Conservation (phyloP, 1,139 yeast genomes). For the Groenewaldozyma sp. region DNA sequence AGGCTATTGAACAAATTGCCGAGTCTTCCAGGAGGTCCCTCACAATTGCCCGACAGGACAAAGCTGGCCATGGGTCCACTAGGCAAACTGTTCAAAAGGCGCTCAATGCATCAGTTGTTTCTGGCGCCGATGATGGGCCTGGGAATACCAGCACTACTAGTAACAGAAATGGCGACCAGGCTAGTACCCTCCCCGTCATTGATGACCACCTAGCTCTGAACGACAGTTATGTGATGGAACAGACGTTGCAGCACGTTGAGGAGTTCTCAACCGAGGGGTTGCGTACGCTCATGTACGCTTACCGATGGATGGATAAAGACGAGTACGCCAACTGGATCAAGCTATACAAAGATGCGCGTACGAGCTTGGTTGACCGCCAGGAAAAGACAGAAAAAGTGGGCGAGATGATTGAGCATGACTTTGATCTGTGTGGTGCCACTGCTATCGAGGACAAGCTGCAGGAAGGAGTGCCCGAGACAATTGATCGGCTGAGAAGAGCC, state of each 20-base stretch:
- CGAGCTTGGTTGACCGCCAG: slow-evolving; percentile 61
- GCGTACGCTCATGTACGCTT: slow-evolving; percentile 78
- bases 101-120: background rate
- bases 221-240: slow-evolving; percentile 71
- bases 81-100: slow-evolving; percentile 36
- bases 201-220: slow-evolving; percentile 56
- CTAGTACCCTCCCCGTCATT: slow-evolving; percentile 35
- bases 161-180: slow-evolving; percentile 20
- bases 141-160: slow-evolving; percentile 9
- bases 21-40: slow-evolving; percentile 53
- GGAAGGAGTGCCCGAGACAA: slow-evolving; percentile 90
- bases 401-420: slow-evolving; percentile 52
- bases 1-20: slow-evolving; percentile 53
- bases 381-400: slow-evolving; percentile 65
- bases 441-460: slow-evolving; percentile 97
- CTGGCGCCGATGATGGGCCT: slow-evolving; percentile 15
- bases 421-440: slow-evolving; percentile 79
- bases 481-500: slow-evolving; percentile 84
- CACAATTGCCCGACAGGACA: slow-evolving; percentile 44
- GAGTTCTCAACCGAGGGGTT: slow-evolving; percentile 93
- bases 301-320: slow-evolving; percentile 52
- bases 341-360: slow-evolving; percentile 66
- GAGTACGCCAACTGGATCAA: slow-evolving; percentile 61
- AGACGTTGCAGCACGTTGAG: slow-evolving; percentile 81
- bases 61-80: slow-evolving; percentile 74